Conservation (phyloP, 306 rosid genomes). For the Vigna nakashimae region DNA sequence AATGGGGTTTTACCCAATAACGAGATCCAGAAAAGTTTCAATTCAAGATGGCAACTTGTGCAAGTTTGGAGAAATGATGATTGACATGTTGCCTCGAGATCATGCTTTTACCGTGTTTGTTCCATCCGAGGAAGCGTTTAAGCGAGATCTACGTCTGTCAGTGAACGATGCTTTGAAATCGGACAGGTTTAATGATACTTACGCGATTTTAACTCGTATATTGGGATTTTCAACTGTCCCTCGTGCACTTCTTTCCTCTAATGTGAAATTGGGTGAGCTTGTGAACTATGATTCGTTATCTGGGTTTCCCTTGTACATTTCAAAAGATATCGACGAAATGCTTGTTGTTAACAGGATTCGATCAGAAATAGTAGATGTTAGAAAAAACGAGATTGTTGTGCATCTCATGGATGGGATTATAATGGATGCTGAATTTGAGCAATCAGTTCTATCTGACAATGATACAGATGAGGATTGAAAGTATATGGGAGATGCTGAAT, state of each 20-base stretch:
- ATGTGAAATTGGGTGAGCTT: conserved; percentile 52
- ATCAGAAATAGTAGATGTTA: conserved; percentile 64
- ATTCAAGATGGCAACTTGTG: conserved; percentile 41
- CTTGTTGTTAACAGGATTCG: conserved; percentile 73
- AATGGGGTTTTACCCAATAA: conserved; percentile 44
- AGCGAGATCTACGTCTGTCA: conserved; percentile 63
- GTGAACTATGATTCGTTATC: conserved; percentile 73
- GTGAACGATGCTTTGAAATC: conserved; percentile 52
- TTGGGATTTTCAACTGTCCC: conserved; percentile 84
- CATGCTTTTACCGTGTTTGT: conserved; percentile 81
- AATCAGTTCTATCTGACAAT: conserved; percentile 60
- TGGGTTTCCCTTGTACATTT: conserved; percentile 67
- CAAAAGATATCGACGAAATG: conserved; percentile 69
- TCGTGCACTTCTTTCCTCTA: conserved; percentile 55
- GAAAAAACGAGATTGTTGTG: conserved; percentile 58
- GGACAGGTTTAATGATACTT: conserved; percentile 71
- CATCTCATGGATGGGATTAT: conserved; percentile 85
- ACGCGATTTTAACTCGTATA: conserved; percentile 68
- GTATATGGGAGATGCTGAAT: too few relatives aligned
- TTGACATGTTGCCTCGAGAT: conserved; percentile 84
- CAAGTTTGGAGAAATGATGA: conserved; percentile 78
- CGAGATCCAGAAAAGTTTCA: conserved; percentile 44
- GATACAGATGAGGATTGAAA: conserved; percentile 44
- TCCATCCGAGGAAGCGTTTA: conserved; percentile 82
- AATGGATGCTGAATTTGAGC: conserved; percentile 89